Conservation (phyloP, 2,329 filamentous ascomycete species). For the Ophioceras dolichostomum region DNA sequence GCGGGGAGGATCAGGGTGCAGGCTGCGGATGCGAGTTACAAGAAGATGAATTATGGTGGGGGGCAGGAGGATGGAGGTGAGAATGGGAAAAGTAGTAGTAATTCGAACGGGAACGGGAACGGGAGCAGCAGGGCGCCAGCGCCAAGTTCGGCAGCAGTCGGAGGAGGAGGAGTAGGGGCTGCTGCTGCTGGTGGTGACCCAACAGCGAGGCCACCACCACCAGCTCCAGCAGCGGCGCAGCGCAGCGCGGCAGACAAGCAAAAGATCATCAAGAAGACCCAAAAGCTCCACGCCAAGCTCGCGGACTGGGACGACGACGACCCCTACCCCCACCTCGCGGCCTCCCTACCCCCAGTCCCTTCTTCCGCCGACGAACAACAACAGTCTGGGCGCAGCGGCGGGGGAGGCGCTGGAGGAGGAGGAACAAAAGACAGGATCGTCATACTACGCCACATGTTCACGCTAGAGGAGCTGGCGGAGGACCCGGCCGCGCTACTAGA, state of each 20-base stretch:
- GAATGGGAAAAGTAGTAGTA: conserved; percentile 6
- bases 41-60: conserved; percentile 58
- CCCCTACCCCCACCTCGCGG: conserved; percentile 33
- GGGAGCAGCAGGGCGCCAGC: conserved; percentile 4
- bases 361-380: background rate
- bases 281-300: conserved; percentile 83
- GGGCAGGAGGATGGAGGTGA: conserved; percentile 2
- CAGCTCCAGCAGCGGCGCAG: too few species aligned
- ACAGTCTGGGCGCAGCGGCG: too few species aligned
- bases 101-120: conserved; percentile 1
- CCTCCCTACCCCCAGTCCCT: background rate
- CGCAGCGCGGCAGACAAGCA: conserved; percentile 57
- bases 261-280: conserved; percentile 83
- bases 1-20: conserved; percentile 65
- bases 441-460: conserved; percentile 89
- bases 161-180: conserved; percentile 7
- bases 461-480: conserved; percentile 69
- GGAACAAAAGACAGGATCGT: conserved; percentile 39
- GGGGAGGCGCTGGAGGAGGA: conserved; percentile 18
- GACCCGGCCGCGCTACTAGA: conserved; percentile 75
- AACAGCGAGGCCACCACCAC: too few species aligned
- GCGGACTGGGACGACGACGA: conserved; percentile 95
- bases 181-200: too few species aligned
- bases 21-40: conserved; percentile 81
- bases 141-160: background rate